Evolutionary conservation across 2,329 filamentous ascomycete genomes (phyloP), one percentile per base, ranked within the genome.

Genomic region (Alternaria sp.): DNA sequence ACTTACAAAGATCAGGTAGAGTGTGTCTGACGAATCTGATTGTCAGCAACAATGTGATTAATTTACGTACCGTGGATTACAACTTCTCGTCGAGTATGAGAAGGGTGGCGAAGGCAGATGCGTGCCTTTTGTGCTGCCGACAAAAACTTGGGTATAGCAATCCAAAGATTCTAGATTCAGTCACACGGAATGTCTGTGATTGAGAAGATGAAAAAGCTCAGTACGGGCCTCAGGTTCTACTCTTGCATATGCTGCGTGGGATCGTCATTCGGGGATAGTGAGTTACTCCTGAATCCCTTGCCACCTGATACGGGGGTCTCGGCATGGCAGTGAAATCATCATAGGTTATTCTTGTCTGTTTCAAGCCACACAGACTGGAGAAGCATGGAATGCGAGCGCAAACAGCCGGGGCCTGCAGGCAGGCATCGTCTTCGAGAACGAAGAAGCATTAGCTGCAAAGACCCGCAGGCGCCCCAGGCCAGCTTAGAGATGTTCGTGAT

Each of bases 351-450:
- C 58, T 46, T 46, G 47, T 55, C 52, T 54, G 45, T 52, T 51
- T 21, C 55, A 60, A 65, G 69, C 67, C 65, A 65, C 59, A 43
- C 26, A 36, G 23, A 54, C 65, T 47, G 43, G 25, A 28, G 59
- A 55, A 50, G 52, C 56, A 58, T 59, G 40, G 57, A 13, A 51
- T 52, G 56, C 63, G 49, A 63, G 51, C 47, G 50, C 44, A 57
- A 61, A 63, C 64, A 66, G 46, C 59, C 54, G 60, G 65, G 56
- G 54, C 56, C 47, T 65, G 60, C 64, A 69, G 67, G 46, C 69
- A 67, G 66, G 67, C 60, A 70, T 67, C 23, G 64, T 60, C 45
- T 57, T 57, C 61, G 40, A 61, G 59, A 55, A 63, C 40, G 21
- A n/a, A 50, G 47, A 61, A 54, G 32, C 65, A 60, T 64, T 59